A percentile compares a stretch with the other conserved stretches of the same genome.
phyloP scores from a whole-genome alignment of 2,329 filamentous ascomycete genomes.

The Paecilomyces variotii region DNA sequence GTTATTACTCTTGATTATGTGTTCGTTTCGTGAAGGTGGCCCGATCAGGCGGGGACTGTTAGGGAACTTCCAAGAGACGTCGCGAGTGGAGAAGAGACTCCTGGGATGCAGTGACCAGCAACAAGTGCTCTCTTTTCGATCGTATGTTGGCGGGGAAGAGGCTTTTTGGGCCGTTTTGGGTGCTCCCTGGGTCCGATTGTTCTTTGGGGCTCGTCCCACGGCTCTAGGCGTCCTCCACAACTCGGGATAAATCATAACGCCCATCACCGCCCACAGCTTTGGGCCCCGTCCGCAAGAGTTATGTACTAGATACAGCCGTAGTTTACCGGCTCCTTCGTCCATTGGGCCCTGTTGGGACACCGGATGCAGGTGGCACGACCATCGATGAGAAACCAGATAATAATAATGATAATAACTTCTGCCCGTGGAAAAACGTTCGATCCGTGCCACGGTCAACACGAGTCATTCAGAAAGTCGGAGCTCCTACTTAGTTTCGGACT shows the following conservation, averaged over 20 bases:
- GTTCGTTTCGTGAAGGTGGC: not conserved
- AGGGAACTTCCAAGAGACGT: not conserved
- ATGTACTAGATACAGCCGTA: not conserved
- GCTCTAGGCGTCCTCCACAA: not conserved
- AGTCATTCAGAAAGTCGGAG: not conserved
- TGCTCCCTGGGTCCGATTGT: not conserved
- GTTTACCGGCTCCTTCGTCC: not conserved
- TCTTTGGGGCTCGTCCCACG: not conserved
- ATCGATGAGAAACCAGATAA: no score
- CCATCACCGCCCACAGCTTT: conserved; percentile 1
- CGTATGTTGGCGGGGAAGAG: not conserved
- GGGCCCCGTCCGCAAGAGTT: not conserved
- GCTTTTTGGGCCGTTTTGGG: not conserved
- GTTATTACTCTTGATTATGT: not conserved
- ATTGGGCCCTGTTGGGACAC: not conserved
- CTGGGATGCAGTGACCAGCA: not conserved
- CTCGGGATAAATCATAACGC: not conserved
- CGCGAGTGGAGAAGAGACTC: not conserved
- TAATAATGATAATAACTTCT: no score
- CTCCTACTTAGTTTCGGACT: not conserved
- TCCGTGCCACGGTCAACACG: no score
- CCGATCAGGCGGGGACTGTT: not conserved
- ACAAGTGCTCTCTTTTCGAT: not conserved
- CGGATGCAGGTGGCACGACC: not conserved
- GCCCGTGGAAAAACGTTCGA: no score